Percentiles rank a stretch among this genome's conserved stretches.
Evolutionary conservation across 2,329 filamentous ascomycete genomes (phyloP).

Genomic region (Drechmeria coniospora): DNA sequence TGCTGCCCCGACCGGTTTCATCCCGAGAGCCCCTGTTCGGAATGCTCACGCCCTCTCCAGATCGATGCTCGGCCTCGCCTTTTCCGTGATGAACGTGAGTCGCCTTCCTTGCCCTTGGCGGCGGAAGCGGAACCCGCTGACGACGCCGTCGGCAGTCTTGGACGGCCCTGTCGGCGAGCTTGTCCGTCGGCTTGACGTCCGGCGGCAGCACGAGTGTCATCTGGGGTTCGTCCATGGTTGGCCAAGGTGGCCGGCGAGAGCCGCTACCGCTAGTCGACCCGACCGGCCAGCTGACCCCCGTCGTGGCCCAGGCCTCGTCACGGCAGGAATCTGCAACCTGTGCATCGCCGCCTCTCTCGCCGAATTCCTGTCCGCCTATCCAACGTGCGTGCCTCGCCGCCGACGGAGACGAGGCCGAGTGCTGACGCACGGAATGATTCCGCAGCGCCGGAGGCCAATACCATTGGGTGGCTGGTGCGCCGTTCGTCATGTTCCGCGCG

Average conservation of each 20-base stretch:
- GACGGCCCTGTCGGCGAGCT: conserved; percentile 29
- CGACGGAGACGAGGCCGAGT: no score
- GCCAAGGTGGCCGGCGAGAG: no score
- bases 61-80: conserved; percentile 27
- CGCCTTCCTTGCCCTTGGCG: background rate
- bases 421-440: background rate
- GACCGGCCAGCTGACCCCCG: no score
- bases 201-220: conserved; percentile 54
- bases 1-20: no score
- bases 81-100: conserved; percentile 27
- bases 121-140: background rate
- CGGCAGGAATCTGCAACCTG: conserved; percentile 18
- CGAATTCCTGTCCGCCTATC: conserved; percentile 52
- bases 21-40: no score
- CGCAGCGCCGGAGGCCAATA: conserved; percentile 42
- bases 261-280: no score
- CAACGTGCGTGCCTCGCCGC: conserved; percentile 14
- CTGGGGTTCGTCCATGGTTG: conserved; percentile 37
- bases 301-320: conserved; percentile 12
- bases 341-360: conserved; percentile 48
- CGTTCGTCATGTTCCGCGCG: conserved; percentile 11
- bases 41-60: no score
- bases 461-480: conserved; percentile 48
- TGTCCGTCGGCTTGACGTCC: conserved; percentile 40
- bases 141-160: conserved; percentile 14